phyloP scores from a whole-genome alignment of 331 rosid species.

The Acacia pycnantha region DNA sequence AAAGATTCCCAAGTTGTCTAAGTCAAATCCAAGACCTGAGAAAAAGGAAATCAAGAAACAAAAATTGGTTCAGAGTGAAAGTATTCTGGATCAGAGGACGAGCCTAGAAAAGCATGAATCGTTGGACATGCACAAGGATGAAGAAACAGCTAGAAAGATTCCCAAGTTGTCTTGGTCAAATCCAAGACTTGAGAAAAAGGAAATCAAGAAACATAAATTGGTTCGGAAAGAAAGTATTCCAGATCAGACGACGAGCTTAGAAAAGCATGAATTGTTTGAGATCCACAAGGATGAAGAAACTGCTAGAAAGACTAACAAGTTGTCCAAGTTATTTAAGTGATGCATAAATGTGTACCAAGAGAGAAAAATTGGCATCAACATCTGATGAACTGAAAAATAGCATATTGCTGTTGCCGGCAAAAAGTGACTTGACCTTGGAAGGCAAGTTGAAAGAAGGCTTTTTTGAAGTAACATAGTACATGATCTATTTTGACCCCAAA shows the following conservation, averaged over 20 bases:
- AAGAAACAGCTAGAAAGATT: slow-evolving; percentile 25
- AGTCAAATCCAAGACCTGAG: slow-evolving; percentile 28
- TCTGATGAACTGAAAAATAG: slow-evolving; percentile 24
- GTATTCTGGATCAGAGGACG: slow-evolving; percentile 28
- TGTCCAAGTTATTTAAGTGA: slow-evolving; percentile 27
- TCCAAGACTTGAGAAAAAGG: slow-evolving; percentile 29
- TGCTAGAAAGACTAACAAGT: slow-evolving; percentile 21
- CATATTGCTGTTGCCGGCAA: slow-evolving; percentile 12
- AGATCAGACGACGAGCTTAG: slow-evolving; percentile 24
- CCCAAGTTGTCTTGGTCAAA: slow-evolving; percentile 26
- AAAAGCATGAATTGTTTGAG: slow-evolving; percentile 21
- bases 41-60: slow-evolving; percentile 39
- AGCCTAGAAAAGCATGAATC: slow-evolving; percentile 13
- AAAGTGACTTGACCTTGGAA: slow-evolving; percentile 23
- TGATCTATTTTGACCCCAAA: not conserved
- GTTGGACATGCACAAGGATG: slow-evolving; percentile 13
- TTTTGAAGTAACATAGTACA: not conserved
- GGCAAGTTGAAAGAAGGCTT: slow-evolving; percentile 26
- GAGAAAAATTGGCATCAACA: slow-evolving; percentile 18
- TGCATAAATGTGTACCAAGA: slow-evolving; percentile 8
- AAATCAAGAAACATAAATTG: slow-evolving; percentile 44
- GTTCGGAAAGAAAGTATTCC: slow-evolving; percentile 24
- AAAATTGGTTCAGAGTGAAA: slow-evolving; percentile 31
- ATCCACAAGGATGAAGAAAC: slow-evolving; percentile 20
- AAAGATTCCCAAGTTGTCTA: slow-evolving; percentile 26